Percentiles rank a stretch among this genome's conserved stretches.
Evolutionary conservation across 768 basidiomycete species (phyloP).

Genomic region (Serendipita sp.): DNA sequence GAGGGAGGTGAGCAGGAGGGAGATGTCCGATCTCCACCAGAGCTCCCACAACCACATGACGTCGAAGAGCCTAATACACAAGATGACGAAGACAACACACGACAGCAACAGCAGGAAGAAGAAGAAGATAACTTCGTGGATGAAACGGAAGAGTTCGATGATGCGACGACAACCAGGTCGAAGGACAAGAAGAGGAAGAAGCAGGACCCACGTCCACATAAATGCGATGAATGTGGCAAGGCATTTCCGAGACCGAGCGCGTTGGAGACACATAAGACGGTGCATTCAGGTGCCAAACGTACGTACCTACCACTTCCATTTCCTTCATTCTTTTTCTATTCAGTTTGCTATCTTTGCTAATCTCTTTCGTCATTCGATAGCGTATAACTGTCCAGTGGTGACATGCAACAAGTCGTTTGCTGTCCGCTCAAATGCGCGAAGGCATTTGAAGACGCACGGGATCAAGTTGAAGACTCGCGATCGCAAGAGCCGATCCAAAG

Average conservation of each 20-base stretch:
- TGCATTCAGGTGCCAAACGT: slow-evolving; percentile 2
- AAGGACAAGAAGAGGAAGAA: not conserved
- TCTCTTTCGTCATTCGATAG: slow-evolving; percentile 1
- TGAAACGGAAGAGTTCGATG: not conserved
- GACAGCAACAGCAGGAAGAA: too few relatives aligned
- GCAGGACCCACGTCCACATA: not conserved
- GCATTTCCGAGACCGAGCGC: slow-evolving; percentile 1
- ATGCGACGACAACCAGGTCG: not conserved
- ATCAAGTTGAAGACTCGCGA: slow-evolving; percentile 16
- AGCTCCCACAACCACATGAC: too few relatives aligned
- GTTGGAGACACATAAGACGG: not conserved
- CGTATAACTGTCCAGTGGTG: slow-evolving; percentile 34
- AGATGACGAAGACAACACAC: too few relatives aligned
- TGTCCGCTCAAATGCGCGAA: slow-evolving; percentile 66
- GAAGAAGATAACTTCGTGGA: not conserved
- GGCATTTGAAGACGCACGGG: slow-evolving; percentile 64
- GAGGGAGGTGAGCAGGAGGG: too few relatives aligned
- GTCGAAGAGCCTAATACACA: too few relatives aligned
- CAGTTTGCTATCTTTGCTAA: not conserved
- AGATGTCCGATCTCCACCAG: too few relatives aligned
- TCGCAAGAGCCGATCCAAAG: not conserved
- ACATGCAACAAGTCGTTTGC: slow-evolving; percentile 53
- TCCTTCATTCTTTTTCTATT: too few relatives aligned
- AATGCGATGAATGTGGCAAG: not conserved
- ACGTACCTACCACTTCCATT: not conserved